Base-by-base conservation (phyloP, 1,139 yeast genomes). In the Nakaseomyces glabratus region DNA sequence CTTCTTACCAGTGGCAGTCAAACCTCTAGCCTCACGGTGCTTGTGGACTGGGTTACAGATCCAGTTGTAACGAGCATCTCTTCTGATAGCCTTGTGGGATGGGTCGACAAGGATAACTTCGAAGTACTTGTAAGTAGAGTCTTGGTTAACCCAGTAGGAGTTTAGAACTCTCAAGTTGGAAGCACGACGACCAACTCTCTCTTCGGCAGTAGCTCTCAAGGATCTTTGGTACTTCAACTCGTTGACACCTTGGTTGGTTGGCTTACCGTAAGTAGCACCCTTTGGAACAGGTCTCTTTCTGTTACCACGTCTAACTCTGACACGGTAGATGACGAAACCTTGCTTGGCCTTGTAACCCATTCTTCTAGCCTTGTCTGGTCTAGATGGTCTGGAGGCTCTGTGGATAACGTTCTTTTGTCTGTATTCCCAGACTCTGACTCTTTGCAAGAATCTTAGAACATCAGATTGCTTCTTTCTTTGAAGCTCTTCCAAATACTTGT, bases 241-340 rank as follows among this genome's bases (percentile, higher is more conserved):
- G 78, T 79, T 79, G 59, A 90, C 93, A 84, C 98, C 98, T 76
- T 85, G 95, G 94, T 90, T 90, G 76, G 98, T 90, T 80, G 98
- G 98, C 82, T 90, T 90, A 84, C 98, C 98, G 81, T 88, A 88
- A 67, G 97, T 90, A 62, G 96, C 97, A 82, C 98, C 98, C 90
- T 90, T 90, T 75, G 93, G 88, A 63, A 82, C 97, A 62, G 96
- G 97, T 76, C 95, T 85, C 95, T 90, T 90, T 81, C 98, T 88
- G 77, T 93, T 90, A 77, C 98, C 98, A 76, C 98, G 85, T 78
- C 97, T 86, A 62, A 90, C 98, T 74, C 98, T 86, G 69, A 88
- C 73, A 73, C 98, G 82, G 95, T 73, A 90, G 77, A 90, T 76
- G 55, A 84, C 96, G 67, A 84, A 90, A 60, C 98, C 98, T 76